Conservation (phyloP, 1,284 basidiomycete genomes). For the Irpex lacteus region DNA sequence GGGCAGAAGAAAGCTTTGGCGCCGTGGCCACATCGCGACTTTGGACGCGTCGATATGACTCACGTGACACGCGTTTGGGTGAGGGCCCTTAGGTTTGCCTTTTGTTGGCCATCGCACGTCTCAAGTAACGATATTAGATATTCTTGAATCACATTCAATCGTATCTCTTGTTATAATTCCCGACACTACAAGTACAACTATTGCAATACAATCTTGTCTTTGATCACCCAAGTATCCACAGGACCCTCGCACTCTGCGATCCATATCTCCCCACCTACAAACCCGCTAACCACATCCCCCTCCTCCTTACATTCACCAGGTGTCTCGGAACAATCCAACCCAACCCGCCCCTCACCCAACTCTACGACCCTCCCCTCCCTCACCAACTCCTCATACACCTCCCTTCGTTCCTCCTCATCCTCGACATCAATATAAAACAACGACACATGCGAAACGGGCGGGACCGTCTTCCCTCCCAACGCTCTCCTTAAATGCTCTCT, state of each 20-base stretch:
- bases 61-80: too few species aligned
- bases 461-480: constrained; percentile 42
- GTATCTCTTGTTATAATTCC: too few species aligned
- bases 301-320: constrained; percentile 3
- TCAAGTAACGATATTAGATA: too few species aligned
- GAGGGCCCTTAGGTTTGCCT: too few species aligned
- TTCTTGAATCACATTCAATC: too few species aligned
- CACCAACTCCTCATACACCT: constrained; percentile 34
- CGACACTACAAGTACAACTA: neutral
- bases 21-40: too few species aligned
- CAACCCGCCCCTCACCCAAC: constrained; percentile 24
- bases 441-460: constrained; percentile 66
- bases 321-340: constrained; percentile 30
- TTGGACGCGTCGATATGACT: too few species aligned
- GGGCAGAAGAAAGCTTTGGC: too few species aligned
- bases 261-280: constrained; percentile 59
- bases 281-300: constrained; percentile 37
- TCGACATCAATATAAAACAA: constrained; percentile 65
- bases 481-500: constrained; percentile 43
- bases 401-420: constrained; percentile 41
- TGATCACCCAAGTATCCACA: constrained; percentile 55
- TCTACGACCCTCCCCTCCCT: constrained; percentile 32
- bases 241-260: constrained; percentile 59
- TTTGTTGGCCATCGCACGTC: too few species aligned
- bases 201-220: constrained; percentile 35